Percentiles rank a stretch among this genome's conserved stretches.
These are phyloP conservation scores for Persicaria tinctoria DNA, from an alignment of 148 eudicot species.

Conservation along the genomic window DNA sequence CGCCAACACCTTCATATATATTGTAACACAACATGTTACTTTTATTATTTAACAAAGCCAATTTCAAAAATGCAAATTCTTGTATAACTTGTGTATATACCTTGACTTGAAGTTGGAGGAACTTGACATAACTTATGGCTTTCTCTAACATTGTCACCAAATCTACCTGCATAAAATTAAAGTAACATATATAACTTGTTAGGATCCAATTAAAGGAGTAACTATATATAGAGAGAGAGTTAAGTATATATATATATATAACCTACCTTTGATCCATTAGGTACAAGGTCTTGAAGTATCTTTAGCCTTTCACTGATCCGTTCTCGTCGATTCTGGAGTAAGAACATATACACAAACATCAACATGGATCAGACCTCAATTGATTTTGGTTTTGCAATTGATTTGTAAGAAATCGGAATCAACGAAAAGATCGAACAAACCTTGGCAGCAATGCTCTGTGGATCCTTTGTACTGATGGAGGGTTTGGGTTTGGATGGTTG, in stretches of 20 bases:
- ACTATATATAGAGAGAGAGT: too few species aligned
- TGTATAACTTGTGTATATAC: conserved; percentile 26
- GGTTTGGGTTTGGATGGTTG: conserved; percentile 27
- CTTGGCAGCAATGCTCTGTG: conserved; percentile 97
- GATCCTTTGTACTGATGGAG: conserved; percentile 44
- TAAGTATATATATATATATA: too few species aligned
- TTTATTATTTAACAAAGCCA: neutral
- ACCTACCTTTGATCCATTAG: conserved; percentile 85
- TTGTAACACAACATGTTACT: neutral
- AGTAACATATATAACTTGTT: too few species aligned
- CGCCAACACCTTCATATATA: conserved; percentile 41
- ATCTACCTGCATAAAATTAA: conserved; percentile 56
- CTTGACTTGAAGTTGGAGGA: conserved; percentile 96
- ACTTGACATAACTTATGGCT: conserved; percentile 91
- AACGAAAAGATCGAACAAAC: conserved; percentile 24
- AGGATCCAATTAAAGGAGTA: neutral
- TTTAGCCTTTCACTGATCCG: conserved; percentile 89
- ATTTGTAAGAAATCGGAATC: neutral
- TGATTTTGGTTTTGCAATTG: too few species aligned
- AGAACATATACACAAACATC: neutral
- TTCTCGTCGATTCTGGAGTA: conserved; percentile 80
- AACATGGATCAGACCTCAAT: neutral
- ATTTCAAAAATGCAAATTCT: too few species aligned
- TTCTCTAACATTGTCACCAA: conserved; percentile 96
- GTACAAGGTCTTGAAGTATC: conserved; percentile 87